Evolutionary conservation across 306 rosid species (phyloP), one percentile per base, ranked within the genome.

Genomic region (Argentina anserina): DNA sequence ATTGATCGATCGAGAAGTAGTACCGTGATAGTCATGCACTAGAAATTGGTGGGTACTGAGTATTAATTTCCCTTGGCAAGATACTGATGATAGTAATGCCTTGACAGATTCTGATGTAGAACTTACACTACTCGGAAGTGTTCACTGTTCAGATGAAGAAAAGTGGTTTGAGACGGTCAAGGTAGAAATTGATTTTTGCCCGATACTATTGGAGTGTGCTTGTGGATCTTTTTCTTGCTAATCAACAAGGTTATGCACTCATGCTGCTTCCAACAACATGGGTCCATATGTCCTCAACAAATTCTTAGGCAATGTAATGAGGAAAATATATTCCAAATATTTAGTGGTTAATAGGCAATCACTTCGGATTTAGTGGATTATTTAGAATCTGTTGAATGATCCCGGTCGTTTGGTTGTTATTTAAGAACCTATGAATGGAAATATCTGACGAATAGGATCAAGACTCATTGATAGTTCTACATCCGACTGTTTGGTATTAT

Each of bases 211-310:
- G 80, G 74, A 82, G 80, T 28, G 60, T 60, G 78, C 21, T 69
- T 45, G 75, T 58, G 73, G 64, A 50, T 82, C 78, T 79, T 83
- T 39, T 74, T 74, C 89, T 77, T 85, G 86, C 87, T 67, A 79
- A 68, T 74, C 63, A 75, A 73, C 73, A 84, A 66, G 76, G 78
- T 45, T 78, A 78, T 62, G 81, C 62, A 67, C n/a, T n/a, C n/a
- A n/a, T n/a, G n/a, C n/a, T n/a, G 74, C 56, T 78, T 77, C 89
- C 89, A 87, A 80, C 85, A 82, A 9, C 37, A 39, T 17, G 87
- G 90, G 39, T 84, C 92, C 89, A 28, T 71, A 4, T 87, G 90
- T 84, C 75, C 14, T 73, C 23, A 17, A 41, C 14, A 15, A 49
- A 43, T 13, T 59, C 64, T 65, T 72, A 71, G 40, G 76, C 40